Evolutionary conservation across 441 rosid genomes (phyloP).

Genomic region (Croton laevigatus): DNA sequence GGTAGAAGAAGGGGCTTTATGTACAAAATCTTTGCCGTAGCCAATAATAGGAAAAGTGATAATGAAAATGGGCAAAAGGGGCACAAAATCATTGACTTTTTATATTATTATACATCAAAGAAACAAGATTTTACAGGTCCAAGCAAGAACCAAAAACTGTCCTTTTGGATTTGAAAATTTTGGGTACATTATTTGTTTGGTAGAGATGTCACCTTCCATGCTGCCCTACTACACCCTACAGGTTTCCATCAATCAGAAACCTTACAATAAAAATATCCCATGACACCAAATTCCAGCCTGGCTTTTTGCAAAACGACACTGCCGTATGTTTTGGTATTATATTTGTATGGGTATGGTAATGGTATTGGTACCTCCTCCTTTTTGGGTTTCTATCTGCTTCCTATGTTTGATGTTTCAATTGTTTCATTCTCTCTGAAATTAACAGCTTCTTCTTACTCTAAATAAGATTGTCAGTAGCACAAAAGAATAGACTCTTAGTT

Average conservation of each 20-base stretch:
- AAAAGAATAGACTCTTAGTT: no score
- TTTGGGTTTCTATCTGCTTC: no score
- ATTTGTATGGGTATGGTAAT: no score
- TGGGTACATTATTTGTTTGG: neutral
- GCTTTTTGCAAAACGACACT: neutral
- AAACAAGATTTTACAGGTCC: neutral
- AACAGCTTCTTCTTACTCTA: no score
- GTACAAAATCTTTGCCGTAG: conserved; percentile 2
- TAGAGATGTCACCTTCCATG: neutral
- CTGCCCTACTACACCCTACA: neutral
- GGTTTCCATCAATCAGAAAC: conserved; percentile 9
- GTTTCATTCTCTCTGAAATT: no score
- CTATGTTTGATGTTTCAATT: no score
- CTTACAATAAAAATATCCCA: neutral
- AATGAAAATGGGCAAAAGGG: neutral
- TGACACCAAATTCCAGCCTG: conserved; percentile 31
- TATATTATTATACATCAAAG: no score
- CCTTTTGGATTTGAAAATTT: neutral
- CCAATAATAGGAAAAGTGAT: neutral
- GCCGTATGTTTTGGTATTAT: neutral
- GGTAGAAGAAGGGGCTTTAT: neutral
- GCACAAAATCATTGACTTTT: neutral
- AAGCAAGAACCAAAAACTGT: neutral
- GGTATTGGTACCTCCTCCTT: no score
- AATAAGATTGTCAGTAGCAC: no score